Base-by-base conservation (phyloP, 202 grass and related monocot species). In the Elaeis oleifera region DNA sequence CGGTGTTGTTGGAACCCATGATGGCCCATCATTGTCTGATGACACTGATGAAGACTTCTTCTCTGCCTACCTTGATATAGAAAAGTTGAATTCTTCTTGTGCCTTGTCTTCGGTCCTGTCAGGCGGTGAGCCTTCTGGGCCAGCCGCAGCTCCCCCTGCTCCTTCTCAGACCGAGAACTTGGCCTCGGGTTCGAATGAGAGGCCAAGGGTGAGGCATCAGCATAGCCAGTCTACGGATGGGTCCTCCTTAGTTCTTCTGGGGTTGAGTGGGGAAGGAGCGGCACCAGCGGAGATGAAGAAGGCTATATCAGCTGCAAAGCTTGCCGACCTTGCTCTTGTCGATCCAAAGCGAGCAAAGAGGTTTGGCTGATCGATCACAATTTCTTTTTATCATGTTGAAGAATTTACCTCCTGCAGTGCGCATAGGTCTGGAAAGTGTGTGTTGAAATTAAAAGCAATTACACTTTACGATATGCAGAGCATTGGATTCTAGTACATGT, bases 261-360 rank as follows among this genome's bases (percentile, higher is more conserved):
- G 59, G 32, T 72, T 69, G 14, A 81, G 82, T 2, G 73, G 63
- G 50, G 94, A 86, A 16, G 88, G 80, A 19, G 74, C 80, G 53
- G 82, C 79, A 18, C 18, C 73, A n/a, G 68, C 65, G 2, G 94
- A 99, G 63, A 79, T 84, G 3, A 99, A 84, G 80, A 99, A 99
- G 63, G 94, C 85, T 8, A 74, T 92, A 54, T 83, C 94, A 9
- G 83, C 83, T 3, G 79, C 88, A 16, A 87, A 90, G 69, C 77
- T 97, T 11, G 92, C 92, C 18, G 92, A 97, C 28, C 82, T 97
- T 71, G 92, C 92, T 55, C 79, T 97, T 39, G 75, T 88, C 17
- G 87, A 97, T 71, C 92, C 94, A 2, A 99, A 92, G 78, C 89
- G 76, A 60, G 85, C 88, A 26, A 99, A 99, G 76, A 99, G 88